Percentiles rank a stretch among this genome's conserved stretches.
phyloP scores from a whole-genome alignment of 148 eudicot genomes.

The Nepenthes mirabilis region DNA sequence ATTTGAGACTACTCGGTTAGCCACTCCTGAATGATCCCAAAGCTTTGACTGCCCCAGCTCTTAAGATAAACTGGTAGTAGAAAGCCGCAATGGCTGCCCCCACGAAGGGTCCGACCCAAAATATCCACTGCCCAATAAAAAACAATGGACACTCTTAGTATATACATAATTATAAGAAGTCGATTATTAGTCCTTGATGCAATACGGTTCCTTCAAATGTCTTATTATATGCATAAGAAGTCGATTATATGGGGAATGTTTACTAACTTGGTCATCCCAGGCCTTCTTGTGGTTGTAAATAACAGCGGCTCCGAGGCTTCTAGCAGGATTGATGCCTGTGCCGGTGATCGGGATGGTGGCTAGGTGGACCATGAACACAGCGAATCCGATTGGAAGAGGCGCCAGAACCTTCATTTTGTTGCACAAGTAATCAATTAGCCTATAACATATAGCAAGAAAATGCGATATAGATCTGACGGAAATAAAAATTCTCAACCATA shows the following conservation, averaged over 20 bases:
- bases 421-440: neutral
- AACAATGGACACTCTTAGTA: neutral
- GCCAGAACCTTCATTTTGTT: neutral
- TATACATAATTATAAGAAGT: too few relatives aligned
- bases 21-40: slow-evolving; percentile 2
- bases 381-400: neutral
- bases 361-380: neutral
- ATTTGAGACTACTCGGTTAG: too few relatives aligned
- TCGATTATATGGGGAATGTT: neutral
- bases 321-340: slow-evolving; percentile 1
- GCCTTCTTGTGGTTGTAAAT: neutral
- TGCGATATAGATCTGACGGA: too few relatives aligned
- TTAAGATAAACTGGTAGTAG: neutral
- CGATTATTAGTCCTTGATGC: too few relatives aligned
- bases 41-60: neutral
- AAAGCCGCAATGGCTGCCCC: neutral
- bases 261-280: neutral
- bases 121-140: neutral
- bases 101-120: neutral
- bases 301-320: neutral
- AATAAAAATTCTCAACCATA: neutral
- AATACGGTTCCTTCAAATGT: too few relatives aligned
- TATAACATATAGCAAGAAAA: too few relatives aligned
- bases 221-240: too few relatives aligned
- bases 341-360: slow-evolving; percentile 2